A percentile compares a stretch with the other conserved stretches of the same genome.
phyloP scores from a whole-genome alignment of 2,329 filamentous ascomycete species.

The Colletotrichum paranaense region DNA sequence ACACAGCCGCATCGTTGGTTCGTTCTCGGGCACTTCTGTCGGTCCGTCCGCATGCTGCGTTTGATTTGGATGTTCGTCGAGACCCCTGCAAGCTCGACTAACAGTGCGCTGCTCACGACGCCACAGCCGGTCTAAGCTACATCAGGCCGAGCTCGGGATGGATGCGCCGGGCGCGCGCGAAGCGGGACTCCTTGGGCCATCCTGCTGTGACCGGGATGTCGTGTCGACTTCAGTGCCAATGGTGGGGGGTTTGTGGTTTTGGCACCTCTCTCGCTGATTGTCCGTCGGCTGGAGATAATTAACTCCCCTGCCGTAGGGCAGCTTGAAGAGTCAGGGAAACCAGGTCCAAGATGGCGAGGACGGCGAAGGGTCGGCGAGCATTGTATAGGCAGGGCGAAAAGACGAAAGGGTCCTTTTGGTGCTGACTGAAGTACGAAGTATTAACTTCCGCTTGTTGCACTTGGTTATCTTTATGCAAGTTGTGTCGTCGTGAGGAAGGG shows the following conservation, averaged over 20 bases:
- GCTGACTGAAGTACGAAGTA: background rate
- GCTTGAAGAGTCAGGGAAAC: background rate
- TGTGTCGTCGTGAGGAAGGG: background rate
- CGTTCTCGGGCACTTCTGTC: slow-evolving; percentile 16
- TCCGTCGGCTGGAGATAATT: background rate
- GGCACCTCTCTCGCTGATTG: background rate
- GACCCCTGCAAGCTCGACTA: slow-evolving; percentile 29
- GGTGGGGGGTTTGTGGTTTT: background rate
- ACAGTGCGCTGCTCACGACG: background rate
- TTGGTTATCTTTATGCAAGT: background rate
- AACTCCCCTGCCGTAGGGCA: slow-evolving; percentile 7
- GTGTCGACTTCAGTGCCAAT: background rate
- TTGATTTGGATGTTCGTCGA: slow-evolving; percentile 35
- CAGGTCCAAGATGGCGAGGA: background rate
- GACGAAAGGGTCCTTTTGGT: background rate
- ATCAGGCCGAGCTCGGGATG: slow-evolving; percentile 24
- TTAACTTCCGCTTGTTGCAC: background rate
- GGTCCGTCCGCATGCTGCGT: slow-evolving; percentile 21
- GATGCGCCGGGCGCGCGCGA: slow-evolving; percentile 29
- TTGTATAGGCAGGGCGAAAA: background rate
- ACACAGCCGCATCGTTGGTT: background rate
- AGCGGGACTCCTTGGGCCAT: slow-evolving; percentile 8
- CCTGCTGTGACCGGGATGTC: background rate
- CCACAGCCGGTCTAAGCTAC: slow-evolving; percentile 11
- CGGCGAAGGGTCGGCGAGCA: background rate